Conservation (phyloP, 2,329 filamentous ascomycete species). For the Fusarium anthophilum region DNA sequence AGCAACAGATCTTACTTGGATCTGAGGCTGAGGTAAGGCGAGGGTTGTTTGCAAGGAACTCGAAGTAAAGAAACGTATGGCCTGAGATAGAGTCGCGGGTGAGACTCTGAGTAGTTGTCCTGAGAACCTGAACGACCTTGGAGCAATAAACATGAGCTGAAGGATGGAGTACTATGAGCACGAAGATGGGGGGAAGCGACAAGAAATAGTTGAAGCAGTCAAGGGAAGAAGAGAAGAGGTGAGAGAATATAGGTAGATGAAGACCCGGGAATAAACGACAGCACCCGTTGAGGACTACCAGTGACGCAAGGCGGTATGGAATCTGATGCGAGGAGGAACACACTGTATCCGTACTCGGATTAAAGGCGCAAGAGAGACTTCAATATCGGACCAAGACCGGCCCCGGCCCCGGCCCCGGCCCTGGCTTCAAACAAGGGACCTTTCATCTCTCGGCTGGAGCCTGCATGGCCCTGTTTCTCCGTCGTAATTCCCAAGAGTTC, state of each 20-base stretch:
- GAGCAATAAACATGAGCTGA: slow-evolving; percentile 35
- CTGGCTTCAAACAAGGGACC: not conserved
- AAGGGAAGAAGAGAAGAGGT: not conserved
- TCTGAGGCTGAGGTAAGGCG: slow-evolving; percentile 7
- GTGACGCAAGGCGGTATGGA: slow-evolving; percentile 9
- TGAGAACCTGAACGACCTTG: slow-evolving; percentile 23
- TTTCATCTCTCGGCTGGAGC: slow-evolving; percentile 1
- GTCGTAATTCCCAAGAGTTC: slow-evolving; percentile 12
- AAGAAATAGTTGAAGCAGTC: slow-evolving; percentile 2
- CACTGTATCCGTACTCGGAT: slow-evolving; percentile 21
- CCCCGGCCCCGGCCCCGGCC: not conserved
- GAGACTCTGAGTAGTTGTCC: slow-evolving; percentile 14
- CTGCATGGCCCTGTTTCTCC: slow-evolving; percentile 5
- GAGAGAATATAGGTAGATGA: not conserved
- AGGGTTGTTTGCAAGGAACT: slow-evolving; percentile 2
- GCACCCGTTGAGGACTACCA: slow-evolving; percentile 1
- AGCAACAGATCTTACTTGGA: not conserved
- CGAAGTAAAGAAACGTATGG: slow-evolving; percentile 8
- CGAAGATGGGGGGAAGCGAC: not conserved
- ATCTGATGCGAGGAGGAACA: not conserved
- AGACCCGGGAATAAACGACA: slow-evolving; percentile 14
- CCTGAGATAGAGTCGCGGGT: slow-evolving; percentile 7
- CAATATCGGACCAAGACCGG: slow-evolving; percentile 29
- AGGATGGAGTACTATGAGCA: not conserved
- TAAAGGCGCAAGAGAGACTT: not conserved